These are phyloP conservation scores for Diutina scorzettiae DNA, from an alignment of 1,139 yeast genomes.

Conservation along the genomic window DNA sequence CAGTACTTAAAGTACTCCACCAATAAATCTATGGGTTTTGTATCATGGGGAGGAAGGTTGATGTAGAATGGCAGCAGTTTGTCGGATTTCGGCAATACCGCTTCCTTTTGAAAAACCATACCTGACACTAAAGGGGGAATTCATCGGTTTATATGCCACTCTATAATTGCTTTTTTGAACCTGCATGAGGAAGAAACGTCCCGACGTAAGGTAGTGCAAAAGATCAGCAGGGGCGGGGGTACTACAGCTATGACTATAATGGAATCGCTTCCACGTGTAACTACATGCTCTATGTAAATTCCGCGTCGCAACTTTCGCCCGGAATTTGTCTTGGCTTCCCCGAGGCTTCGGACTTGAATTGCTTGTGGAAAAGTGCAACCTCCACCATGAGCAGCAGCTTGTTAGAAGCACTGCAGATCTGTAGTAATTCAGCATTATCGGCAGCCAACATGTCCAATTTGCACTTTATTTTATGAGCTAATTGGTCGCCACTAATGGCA, in stretches of 20 bases:
- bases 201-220: too few species aligned
- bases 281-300: too few species aligned
- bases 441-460: constrained; percentile 1
- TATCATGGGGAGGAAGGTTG: constrained; percentile 27
- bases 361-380: constrained; percentile 1
- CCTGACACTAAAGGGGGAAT: too few species aligned
- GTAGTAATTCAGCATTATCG: not conserved
- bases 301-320: too few species aligned
- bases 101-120: constrained; percentile 14
- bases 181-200: too few species aligned
- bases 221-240: too few species aligned
- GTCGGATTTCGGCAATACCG: constrained; percentile 25
- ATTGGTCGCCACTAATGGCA: not conserved
- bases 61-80: constrained; percentile 27
- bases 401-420: not conserved
- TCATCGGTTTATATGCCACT: too few species aligned
- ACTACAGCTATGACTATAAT: too few species aligned
- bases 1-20: constrained; percentile 53
- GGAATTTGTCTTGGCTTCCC: too few species aligned
- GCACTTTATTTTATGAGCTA: constrained; percentile 1
- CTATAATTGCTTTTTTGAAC: too few species aligned
- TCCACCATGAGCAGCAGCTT: not conserved
- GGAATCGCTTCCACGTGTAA: too few species aligned
- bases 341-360: not conserved
- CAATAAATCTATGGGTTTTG: constrained; percentile 39